Base-by-base conservation (phyloP, 108 stramenopile genomes). In the Fistulifera pelliculosa region DNA sequence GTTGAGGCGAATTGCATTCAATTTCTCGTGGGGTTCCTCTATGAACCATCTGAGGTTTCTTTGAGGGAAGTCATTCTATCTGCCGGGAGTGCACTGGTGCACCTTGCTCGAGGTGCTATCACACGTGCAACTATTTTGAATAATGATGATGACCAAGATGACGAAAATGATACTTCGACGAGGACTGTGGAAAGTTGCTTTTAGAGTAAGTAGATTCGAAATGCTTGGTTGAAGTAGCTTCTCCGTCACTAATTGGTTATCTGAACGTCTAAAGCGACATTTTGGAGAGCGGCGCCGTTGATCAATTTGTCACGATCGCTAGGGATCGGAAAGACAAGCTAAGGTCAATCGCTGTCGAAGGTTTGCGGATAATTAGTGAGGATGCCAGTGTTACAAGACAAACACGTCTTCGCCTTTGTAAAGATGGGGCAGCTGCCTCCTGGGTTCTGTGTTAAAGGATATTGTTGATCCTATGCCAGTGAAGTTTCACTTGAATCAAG, bases 281-380 rank as follows among this genome's bases (percentile, higher is more conserved):
- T 38, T 28, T 83, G 10, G 61, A 76, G n/a, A 61, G 75, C n/a
- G 77, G 81, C 41, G 81, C 81, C 10, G 68, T 77, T 42, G 73
- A 69, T 17, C 71, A 70, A 3, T 66, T 83, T 42, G 67, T 79
- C 1, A 49, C 62, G 35, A 83, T 79, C 44, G 77, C 77, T 25
- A 23, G 69, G 10, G 63, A 71, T 17, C 62, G 57, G 17, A 2
- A 47, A 15, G 66, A 61, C 15, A 73, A 63, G 27, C 58, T 83
- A 15, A 59, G 77, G 16, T 65, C 65, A 14, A 59, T 83, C 16
- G 59, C 70, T 10, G 57, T 79, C 25, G 72, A 79, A 53, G 66
- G 68, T 1, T 25, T 83, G 27, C 27, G 75, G 48, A 72, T 83
- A 41, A 38, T 83, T n/a, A 76, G 75, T 41, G 81, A 77, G 65